These are phyloP conservation scores for Pneumocystis jirovecii DNA, from an alignment of 1,139 yeast genomes.

Conservation along the genomic window DNA sequence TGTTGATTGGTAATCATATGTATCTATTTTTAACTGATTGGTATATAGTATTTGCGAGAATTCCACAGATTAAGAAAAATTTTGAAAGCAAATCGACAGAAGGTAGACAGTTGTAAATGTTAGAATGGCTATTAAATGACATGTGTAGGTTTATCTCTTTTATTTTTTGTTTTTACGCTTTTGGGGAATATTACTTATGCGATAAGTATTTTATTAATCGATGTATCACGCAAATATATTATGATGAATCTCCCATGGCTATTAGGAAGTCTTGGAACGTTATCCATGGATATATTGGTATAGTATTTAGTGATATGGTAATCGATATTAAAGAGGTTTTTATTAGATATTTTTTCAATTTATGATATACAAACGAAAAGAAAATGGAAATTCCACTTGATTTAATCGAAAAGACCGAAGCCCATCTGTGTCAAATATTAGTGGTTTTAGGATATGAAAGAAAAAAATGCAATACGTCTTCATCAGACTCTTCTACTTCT, in stretches of 20 bases:
- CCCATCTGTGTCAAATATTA: constrained; percentile 6
- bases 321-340: neutral
- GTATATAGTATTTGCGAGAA: neutral
- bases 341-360: neutral
- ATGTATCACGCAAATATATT: neutral
- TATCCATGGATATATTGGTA: neutral
- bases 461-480: constrained; percentile 48
- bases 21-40: neutral
- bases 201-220: neutral
- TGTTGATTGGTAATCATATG: neutral
- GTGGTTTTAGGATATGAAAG: neutral
- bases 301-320: neutral
- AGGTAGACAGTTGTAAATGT: neutral
- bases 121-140: neutral
- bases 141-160: neutral
- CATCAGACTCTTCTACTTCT: constrained; percentile 53
- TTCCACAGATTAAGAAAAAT: neutral
- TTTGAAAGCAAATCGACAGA: neutral
- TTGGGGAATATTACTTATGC: neutral
- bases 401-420: constrained; percentile 19
- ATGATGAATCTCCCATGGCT: neutral
- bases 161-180: neutral
- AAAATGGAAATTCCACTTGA: neutral
- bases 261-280: neutral
- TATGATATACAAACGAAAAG: neutral